These are phyloP conservation scores for Fragaria nilgerrensis DNA, from an alignment of 306 rosid species.

Conservation along the genomic window DNA sequence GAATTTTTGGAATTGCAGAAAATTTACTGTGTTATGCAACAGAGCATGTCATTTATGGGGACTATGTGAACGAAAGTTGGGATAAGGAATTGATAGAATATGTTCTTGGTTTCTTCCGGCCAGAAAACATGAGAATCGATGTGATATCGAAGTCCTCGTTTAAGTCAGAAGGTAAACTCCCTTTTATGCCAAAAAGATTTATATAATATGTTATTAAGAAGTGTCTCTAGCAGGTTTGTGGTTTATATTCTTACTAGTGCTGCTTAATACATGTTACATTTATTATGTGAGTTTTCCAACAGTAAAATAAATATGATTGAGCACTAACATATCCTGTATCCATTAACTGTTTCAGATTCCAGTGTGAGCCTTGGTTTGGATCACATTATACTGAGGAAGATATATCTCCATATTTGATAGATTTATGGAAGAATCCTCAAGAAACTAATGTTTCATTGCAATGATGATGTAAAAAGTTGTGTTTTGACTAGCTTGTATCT, in stretches of 20 bases:
- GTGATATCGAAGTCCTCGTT: slow-evolving; percentile 63
- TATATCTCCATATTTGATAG: slow-evolving; percentile 56
- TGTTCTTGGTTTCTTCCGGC: slow-evolving; percentile 74
- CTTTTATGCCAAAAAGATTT: neutral
- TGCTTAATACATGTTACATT: no score
- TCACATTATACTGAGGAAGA: slow-evolving; percentile 70
- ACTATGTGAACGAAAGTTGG: slow-evolving; percentile 73
- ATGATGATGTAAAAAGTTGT: slow-evolving; percentile 49
- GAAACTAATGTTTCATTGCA: slow-evolving; percentile 64
- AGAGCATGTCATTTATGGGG: slow-evolving; percentile 86
- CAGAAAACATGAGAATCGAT: slow-evolving; percentile 93
- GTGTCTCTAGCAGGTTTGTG: neutral
- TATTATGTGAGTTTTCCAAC: no score
- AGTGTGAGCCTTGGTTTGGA: slow-evolving; percentile 88
- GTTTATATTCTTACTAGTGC: neutral
- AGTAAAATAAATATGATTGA: neutral
- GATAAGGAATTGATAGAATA: slow-evolving; percentile 60
- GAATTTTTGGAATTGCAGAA: slow-evolving; percentile 51
- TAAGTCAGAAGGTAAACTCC: slow-evolving; percentile 50
- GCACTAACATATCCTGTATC: slow-evolving; percentile 6
- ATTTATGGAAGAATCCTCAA: slow-evolving; percentile 73
- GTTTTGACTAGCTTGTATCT: slow-evolving; percentile 67
- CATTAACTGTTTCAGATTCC: slow-evolving; percentile 47
- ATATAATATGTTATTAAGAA: no score
- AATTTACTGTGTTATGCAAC: slow-evolving; percentile 66